Evolutionary conservation across 1,284 basidiomycete species (phyloP), one percentile per base, ranked within the genome.

Genomic region (Papiliotrema laurentii): DNA sequence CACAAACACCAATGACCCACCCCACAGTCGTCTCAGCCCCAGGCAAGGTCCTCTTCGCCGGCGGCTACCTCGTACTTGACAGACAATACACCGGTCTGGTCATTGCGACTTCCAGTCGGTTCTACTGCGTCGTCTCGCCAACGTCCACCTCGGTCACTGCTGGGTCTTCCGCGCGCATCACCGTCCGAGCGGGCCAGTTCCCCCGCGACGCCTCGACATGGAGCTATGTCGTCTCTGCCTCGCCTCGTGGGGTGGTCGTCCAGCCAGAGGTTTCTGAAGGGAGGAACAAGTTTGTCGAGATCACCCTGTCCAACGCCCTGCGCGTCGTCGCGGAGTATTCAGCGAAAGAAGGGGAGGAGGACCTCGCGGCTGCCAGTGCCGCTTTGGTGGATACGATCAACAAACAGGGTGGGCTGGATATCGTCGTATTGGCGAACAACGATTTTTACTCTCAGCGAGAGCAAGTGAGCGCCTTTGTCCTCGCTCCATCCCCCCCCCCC

Each of bases 381-480:
- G 37, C 43, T 3, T 55, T 21, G 6, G 55, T 38, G 55, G 47
- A 11, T 25, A 46, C 21, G 64, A 74, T 14, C 72, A 43, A 45
- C 9, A 46, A 34, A 13, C 50, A 52, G 1, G 59, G 72, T 5
- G 81, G 84, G 45, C 75, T 91, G 56, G 80, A 87, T 61, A 81
- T 97, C 54, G 81, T 81, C 27, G 88, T 97, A 49, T 81, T 86
- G 19, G 96, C 89, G 5, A 90, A 92, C 72, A 98, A 98, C 66
- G 96, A 97, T 72, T 98, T 97, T 64, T 98, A 98, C 75, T 96
- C 92, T 2, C 94, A 98, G 67, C 79, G 86, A 50, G 82, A 84
- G 48, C 85, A 89, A 79, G 89, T 87, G 54, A 55, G 78, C n/a
- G n/a, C n/a, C n/a, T n/a, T 73, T 37, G 37, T 51, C 5, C 36